Base-by-base conservation (phyloP, 1,284 basidiomycete genomes). In the Puccinia novopanici region DNA sequence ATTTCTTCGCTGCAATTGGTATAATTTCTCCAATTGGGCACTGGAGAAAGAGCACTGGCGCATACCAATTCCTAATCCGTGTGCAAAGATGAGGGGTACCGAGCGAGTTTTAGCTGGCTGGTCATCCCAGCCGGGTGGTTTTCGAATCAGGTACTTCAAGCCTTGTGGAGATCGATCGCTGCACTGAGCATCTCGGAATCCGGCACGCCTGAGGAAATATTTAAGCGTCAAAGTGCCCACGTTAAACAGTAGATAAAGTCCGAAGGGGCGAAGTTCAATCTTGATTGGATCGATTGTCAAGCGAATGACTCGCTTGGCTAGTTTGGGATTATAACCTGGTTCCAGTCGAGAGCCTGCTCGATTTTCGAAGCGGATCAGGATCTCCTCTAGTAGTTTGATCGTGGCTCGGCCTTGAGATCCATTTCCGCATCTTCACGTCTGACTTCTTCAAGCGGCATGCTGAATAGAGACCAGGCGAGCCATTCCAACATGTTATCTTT, bases 201-300 rank as follows among this genome's bases (percentile, higher is more conserved):
- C 75, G 54, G 59, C 37, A 27, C 52, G 50, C 17, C 48, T 77
- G 52, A 77, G 37, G 24, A 34, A 67, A 65, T 63, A 34, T 55
- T 73, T 80, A 17, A 73, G 59, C 27, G 48, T 17, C 27, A 48
- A 63, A 24, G 42, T 80, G 10, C 63, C 42, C 15, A 61, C 8
- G 57, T 74, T 72, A n/a, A 59, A 61, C 19, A 75, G 22, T n/a
- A 73, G 57, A 52, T 81, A 81, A 48, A 81, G 65, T 57, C 34
- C 45, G 2, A 85, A 72, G 8, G 84, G 84, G 2, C 84, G 81
- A 15, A 68, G 61, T 12, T 73, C 40, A 24, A 83, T 83, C 22
- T 83, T 82, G 27, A 85, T 84, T 13, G 84, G 84, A 59, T 86
- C 85, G 71, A 85, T 82, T 22, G 85, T 85, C 10, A 86, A 80